Evolutionary conservation across 2,329 filamentous ascomycete genomes (phyloP).

Genomic region (Emmonsia crescens): DNA sequence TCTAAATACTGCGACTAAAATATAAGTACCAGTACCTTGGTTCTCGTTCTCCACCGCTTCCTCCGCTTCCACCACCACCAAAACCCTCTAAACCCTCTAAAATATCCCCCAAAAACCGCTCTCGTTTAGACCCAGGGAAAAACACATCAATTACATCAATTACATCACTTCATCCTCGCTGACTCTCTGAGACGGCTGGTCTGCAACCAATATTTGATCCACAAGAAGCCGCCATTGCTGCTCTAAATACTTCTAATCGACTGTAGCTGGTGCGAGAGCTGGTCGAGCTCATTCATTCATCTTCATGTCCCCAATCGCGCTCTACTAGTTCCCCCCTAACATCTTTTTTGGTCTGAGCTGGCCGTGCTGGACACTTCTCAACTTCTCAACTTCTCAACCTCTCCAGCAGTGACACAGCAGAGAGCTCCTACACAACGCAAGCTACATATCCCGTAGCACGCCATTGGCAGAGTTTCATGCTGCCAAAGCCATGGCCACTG

Average conservation of each 20-base stretch:
- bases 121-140: neutral
- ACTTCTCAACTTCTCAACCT: neutral
- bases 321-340: neutral
- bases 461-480: neutral
- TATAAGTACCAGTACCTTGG: neutral
- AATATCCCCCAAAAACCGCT: neutral
- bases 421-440: neutral
- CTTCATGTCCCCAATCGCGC: neutral
- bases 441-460: neutral
- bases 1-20: no score
- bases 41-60: neutral
- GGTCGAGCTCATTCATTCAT: neutral
- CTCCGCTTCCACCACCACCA: neutral
- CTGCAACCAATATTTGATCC: neutral
- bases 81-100: no score
- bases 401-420: neutral
- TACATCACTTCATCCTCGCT: neutral
- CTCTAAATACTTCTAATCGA: neutral
- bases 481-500: constrained; percentile 23
- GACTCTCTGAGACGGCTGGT: neutral
- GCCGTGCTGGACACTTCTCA: neutral
- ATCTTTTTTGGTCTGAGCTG: neutral
- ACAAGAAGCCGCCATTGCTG: neutral
- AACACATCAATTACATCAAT: neutral
- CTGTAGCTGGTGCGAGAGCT: neutral